These are phyloP conservation scores for Blastocladiella emersonii DNA, from an alignment of 371 early-diverging fungal species.

Conservation along the genomic window DNA sequence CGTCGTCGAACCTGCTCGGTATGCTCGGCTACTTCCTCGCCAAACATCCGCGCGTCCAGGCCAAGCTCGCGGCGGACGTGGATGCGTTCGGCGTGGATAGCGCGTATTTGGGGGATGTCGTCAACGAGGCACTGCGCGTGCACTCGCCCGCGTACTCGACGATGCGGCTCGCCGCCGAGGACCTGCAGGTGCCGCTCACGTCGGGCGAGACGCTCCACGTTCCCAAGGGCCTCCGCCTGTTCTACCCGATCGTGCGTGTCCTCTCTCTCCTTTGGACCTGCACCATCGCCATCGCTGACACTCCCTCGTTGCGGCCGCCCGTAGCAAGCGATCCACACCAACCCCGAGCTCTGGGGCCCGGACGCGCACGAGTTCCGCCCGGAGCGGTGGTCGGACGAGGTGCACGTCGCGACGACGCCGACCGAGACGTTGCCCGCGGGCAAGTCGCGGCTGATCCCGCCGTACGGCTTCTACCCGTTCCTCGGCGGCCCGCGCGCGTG, in stretches of 20 bases:
- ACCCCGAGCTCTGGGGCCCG: conserved; percentile 19
- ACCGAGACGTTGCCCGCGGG: background rate
- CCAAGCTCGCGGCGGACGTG: background rate
- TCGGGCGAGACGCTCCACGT: background rate
- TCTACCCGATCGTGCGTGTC: background rate
- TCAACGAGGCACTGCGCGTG: background rate
- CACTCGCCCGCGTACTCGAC: background rate
- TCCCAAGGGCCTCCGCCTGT: background rate
- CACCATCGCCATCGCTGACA: no score
- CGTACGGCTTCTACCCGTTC: conserved; percentile 17
- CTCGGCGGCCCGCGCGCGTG: conserved; percentile 19
- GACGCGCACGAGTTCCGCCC: conserved; percentile 30
- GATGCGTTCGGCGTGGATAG: background rate
- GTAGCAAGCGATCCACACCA: conserved; percentile 8
- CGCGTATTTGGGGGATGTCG: background rate
- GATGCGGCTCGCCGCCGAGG: background rate
- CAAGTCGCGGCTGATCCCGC: conserved; percentile 1
- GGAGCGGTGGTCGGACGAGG: conserved; percentile 18
- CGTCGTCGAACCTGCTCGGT: background rate
- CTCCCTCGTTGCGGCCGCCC: no score
- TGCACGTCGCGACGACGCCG: background rate
- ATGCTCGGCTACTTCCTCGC: background rate
- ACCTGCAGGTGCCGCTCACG: background rate
- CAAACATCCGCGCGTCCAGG: background rate
- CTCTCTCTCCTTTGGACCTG: background rate